Evolutionary conservation across 1,284 basidiomycete genomes (phyloP).

Genomic region (Earliella scabrosa): DNA sequence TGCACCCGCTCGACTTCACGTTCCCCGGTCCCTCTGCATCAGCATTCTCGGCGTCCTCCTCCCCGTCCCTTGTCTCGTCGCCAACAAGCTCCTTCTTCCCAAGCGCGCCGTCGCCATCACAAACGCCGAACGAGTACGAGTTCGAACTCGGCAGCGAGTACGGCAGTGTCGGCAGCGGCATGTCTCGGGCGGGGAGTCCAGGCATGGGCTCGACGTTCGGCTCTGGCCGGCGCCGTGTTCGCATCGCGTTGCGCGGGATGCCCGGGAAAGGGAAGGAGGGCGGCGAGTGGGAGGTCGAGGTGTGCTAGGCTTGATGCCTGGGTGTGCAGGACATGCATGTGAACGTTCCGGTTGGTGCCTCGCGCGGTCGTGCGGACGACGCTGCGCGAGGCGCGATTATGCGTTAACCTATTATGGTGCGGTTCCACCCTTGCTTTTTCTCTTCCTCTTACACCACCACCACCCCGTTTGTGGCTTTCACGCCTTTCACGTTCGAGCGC

Average conservation of each 20-base stretch:
- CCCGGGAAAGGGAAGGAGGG: conserved; percentile 63
- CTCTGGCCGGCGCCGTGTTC: conserved; percentile 47
- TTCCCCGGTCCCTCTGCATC: conserved; percentile 30
- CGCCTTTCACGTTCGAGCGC: not conserved
- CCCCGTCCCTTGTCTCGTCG: conserved; percentile 16
- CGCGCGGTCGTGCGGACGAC: conserved; percentile 12
- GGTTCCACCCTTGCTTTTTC: conserved; percentile 18
- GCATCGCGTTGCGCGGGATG: conserved; percentile 66
- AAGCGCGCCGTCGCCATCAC: conserved; percentile 31
- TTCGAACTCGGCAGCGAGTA: conserved; percentile 32
- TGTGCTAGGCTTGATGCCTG: conserved; percentile 52
- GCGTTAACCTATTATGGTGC: conserved; percentile 22
- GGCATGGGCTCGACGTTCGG: conserved; percentile 18
- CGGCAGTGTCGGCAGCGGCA: conserved; percentile 25
- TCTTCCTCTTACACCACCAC: not conserved
- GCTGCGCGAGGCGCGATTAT: conserved; percentile 20
- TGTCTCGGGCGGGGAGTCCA: conserved; percentile 29
- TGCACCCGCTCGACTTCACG: conserved; percentile 42
- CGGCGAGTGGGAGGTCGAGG: conserved; percentile 74
- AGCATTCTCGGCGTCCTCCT: conserved; percentile 30
- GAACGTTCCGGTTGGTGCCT: conserved; percentile 3
- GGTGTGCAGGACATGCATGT: conserved; percentile 1
- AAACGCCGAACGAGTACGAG: conserved; percentile 25
- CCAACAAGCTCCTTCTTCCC: conserved; percentile 21
- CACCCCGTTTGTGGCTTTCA: not conserved